phyloP scores from a whole-genome alignment of 305 asterid species.

The Stenogyne calaminthoides region DNA sequence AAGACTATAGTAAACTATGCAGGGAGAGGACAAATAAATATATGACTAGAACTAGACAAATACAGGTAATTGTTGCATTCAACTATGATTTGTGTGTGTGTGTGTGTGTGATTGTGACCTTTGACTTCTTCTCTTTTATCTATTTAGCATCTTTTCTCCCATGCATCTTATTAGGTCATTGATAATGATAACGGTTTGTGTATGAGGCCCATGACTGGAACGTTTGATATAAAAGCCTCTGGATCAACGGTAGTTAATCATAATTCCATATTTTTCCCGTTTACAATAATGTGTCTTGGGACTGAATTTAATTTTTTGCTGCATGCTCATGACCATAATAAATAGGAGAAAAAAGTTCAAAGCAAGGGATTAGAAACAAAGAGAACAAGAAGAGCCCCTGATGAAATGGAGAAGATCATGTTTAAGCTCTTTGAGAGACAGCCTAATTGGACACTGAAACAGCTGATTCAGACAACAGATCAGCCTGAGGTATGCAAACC shows the following conservation, averaged over 20 bases:
- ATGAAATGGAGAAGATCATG: slow-evolving; percentile 89
- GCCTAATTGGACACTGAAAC: slow-evolving; percentile 84
- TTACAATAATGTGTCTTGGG: neutral
- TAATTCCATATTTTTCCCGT: neutral
- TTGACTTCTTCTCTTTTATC: neutral
- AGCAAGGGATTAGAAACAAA: slow-evolving; percentile 68
- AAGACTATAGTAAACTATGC: slow-evolving; percentile 68
- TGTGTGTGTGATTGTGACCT: neutral
- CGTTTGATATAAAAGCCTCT: slow-evolving; percentile 52
- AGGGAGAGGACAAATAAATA: slow-evolving; percentile 79
- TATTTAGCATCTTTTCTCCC: slow-evolving; percentile 14
- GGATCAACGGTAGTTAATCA: slow-evolving; percentile 43
- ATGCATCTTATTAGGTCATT: slow-evolving; percentile 48
- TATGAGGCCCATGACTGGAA: slow-evolving; percentile 83
- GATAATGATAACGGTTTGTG: slow-evolving; percentile 74
- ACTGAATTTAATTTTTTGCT: neutral
- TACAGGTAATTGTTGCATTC: slow-evolving; percentile 48
- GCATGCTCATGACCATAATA: neutral
- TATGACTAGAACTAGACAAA: slow-evolving; percentile 63
- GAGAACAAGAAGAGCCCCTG: slow-evolving; percentile 79
- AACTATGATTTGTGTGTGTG: neutral
- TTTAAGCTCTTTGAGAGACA: slow-evolving; percentile 90
- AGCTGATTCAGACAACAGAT: slow-evolving; percentile 78
- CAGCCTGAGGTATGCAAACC: slow-evolving; percentile 72
- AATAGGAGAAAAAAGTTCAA: slow-evolving; percentile 68